Base-by-base conservation (phyloP, 495 filamentous ascomycete species). In the Chaetomium cochliodes region DNA sequence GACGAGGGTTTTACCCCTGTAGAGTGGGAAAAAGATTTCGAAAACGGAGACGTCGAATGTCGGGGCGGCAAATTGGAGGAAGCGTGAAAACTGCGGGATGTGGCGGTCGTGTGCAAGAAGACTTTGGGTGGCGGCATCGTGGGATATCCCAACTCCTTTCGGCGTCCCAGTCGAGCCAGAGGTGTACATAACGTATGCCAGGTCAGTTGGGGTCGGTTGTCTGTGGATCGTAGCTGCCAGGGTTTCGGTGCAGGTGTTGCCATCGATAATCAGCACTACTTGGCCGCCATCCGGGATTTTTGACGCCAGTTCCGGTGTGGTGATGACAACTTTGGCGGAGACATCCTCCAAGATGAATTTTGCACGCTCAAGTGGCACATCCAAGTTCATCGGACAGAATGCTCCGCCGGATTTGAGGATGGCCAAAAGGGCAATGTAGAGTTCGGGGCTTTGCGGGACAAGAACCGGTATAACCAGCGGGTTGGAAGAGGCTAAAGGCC, bases 121-220 rank as follows among this genome's bases (percentile, higher is more conserved):
- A 64, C 85, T 87, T 67, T 93, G 91, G 1, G 89, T 87, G 23
- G 79, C 91, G 18, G 92, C 90, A 13, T 79, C 74, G 77, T 97
- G 92, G 28, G 90, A 89, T 39, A 96, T 77, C 0, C 80, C 80
- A 2, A 96, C 92, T 0, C 92, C 92, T 77, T 97, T 97, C 2
- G 92, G 92, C 5, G 83, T 84, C n/a, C 92, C 92, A 0, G 92
- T 96, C 7, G 90, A 92, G 15, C 92, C 92, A 16, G 88, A 92
- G 1, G 92, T 97, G 69, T 96, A 97, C 85, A 96, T 90, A 50
- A 97, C 84, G 75, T 96, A 97, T 20, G 92, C 92, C 8, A 91
- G 69, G 67, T 90, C 81, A 1, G 67, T 55, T 2, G 75, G 62
- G 5, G 50, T 62, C 1, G 72, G 65, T 20, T 67, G 30, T 30